Percentiles rank a stretch among this genome's conserved stretches.
phyloP scores from a whole-genome alignment of 2,329 filamentous ascomycete genomes.

The Phialophora macrospora region DNA sequence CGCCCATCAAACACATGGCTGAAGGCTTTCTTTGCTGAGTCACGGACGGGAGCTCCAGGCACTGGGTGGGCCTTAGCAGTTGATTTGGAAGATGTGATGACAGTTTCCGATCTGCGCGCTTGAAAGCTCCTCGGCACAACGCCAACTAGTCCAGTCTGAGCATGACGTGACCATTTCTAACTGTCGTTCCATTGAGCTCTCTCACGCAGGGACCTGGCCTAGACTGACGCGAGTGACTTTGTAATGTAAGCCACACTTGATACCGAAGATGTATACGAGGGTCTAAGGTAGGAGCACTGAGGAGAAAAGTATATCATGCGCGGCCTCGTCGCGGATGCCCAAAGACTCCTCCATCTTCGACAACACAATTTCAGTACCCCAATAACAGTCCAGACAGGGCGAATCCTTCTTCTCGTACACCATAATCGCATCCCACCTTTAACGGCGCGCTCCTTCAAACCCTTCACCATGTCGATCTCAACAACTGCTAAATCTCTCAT shows the following conservation, averaged over 20 bases:
- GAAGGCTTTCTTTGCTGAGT: not conserved
- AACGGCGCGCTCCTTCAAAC: not conserved
- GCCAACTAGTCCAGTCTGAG: not conserved
- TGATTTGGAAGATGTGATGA: slow-evolving; percentile 10
- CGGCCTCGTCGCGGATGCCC: not conserved
- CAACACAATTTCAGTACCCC: slow-evolving; percentile 3
- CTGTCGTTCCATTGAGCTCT: slow-evolving; percentile 2
- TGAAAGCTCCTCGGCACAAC: not conserved
- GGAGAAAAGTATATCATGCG: slow-evolving; percentile 24
- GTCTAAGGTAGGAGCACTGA: slow-evolving; percentile 19
- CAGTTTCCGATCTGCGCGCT: slow-evolving; percentile 17
- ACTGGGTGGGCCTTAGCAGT: not conserved
- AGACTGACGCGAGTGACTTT: slow-evolving; percentile 5
- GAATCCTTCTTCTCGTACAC: not conserved
- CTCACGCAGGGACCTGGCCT: not conserved
- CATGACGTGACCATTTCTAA: slow-evolving; percentile 12
- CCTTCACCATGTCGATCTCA: slow-evolving; percentile 57
- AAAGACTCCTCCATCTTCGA: not conserved
- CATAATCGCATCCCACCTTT: not conserved
- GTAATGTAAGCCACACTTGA: slow-evolving; percentile 20
- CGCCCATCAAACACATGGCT: not conserved
- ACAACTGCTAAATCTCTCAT: slow-evolving; percentile 58
- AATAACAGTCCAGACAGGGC: slow-evolving; percentile 9
- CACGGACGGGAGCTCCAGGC: not conserved
- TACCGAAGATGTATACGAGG: not conserved